phyloP scores from a whole-genome alignment of 2,329 filamentous ascomycete species.

The Penicillium sp. region DNA sequence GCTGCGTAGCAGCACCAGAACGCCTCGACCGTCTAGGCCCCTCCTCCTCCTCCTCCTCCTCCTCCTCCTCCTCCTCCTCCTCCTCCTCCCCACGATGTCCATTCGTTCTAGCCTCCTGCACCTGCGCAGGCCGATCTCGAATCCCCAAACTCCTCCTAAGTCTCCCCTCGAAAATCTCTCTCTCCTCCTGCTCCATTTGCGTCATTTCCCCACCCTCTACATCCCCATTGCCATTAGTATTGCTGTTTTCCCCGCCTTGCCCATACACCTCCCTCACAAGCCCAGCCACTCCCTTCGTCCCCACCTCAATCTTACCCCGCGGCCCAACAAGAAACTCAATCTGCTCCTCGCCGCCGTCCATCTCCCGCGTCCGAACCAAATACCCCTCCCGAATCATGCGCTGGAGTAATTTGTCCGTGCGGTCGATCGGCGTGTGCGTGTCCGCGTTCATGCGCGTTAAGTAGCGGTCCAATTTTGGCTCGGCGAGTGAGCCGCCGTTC shows the following conservation, averaged over 20 bases:
- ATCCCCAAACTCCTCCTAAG: conserved; percentile 67
- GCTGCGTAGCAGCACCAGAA: conserved; percentile 1
- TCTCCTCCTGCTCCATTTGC: conserved; percentile 14
- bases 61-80: not conserved
- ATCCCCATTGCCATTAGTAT: conserved; percentile 16
- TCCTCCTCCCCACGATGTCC: not conserved
- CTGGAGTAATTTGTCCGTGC: conserved; percentile 74
- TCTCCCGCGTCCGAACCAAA: conserved; percentile 73
- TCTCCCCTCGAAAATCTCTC: conserved; percentile 61
- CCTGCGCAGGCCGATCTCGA: conserved; percentile 16
- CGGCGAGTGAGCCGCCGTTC: conserved; percentile 71
- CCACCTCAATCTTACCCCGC: conserved; percentile 83
- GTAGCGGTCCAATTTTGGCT: conserved; percentile 77
- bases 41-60: not conserved
- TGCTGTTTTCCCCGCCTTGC: conserved; percentile 26
- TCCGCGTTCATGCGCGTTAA: conserved; percentile 76
- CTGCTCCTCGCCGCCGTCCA: conserved; percentile 70
- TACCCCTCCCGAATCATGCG: conserved; percentile 83
- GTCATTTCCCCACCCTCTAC: conserved; percentile 7
- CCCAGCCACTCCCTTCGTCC: conserved; percentile 72
- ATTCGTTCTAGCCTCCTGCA: conserved; percentile 3
- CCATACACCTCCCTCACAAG: conserved; percentile 64
- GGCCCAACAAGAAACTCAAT: conserved; percentile 85
- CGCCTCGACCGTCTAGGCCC: conserved; percentile 18
- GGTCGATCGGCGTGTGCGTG: conserved; percentile 72